Evolutionary conservation across 371 early-diverging fungal genomes (phyloP).

Genomic region (Saksenaea vasiformis): DNA sequence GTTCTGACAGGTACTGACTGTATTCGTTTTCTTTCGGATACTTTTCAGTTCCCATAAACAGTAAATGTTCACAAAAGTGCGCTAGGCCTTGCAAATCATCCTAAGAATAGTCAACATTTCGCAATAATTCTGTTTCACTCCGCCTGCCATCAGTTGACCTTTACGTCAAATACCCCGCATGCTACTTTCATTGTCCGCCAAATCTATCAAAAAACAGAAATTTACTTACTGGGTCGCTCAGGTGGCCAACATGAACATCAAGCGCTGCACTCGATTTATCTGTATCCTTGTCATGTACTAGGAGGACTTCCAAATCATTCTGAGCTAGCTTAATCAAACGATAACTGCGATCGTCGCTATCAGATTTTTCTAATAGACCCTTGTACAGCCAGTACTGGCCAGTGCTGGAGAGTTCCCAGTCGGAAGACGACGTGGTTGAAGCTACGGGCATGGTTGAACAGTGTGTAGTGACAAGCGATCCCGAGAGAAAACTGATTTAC

Average conservation of each 20-base stretch:
- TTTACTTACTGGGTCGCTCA: constrained; percentile 73
- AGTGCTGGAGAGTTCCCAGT: constrained; percentile 37
- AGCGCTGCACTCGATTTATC: constrained; percentile 92
- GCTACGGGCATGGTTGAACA: not conserved
- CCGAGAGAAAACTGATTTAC: not conserved
- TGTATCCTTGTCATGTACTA: constrained; percentile 80
- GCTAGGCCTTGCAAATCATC: constrained; percentile 88
- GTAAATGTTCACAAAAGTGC: constrained; percentile 98
- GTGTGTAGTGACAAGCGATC: not conserved
- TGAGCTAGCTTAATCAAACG: constrained; percentile 72
- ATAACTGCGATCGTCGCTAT: constrained; percentile 82
- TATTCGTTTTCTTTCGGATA: constrained; percentile 97
- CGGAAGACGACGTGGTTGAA: constrained; percentile 11
- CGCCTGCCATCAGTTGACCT: constrained; percentile 7
- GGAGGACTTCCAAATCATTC: constrained; percentile 80
- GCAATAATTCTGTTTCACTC: not conserved
- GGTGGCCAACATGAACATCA: constrained; percentile 92
- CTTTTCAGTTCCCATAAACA: constrained; percentile 88
- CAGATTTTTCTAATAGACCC: constrained; percentile 54
- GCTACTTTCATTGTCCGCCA: constrained; percentile 7
- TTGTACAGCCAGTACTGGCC: constrained; percentile 44
- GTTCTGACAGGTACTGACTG: constrained; percentile 79
- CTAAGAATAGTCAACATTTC: constrained; percentile 19
- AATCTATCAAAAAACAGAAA: constrained; percentile 8
- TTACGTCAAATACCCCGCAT: not conserved